phyloP scores from a whole-genome alignment of 1,284 basidiomycete species.

The Acaromyces ingoldii region DNA sequence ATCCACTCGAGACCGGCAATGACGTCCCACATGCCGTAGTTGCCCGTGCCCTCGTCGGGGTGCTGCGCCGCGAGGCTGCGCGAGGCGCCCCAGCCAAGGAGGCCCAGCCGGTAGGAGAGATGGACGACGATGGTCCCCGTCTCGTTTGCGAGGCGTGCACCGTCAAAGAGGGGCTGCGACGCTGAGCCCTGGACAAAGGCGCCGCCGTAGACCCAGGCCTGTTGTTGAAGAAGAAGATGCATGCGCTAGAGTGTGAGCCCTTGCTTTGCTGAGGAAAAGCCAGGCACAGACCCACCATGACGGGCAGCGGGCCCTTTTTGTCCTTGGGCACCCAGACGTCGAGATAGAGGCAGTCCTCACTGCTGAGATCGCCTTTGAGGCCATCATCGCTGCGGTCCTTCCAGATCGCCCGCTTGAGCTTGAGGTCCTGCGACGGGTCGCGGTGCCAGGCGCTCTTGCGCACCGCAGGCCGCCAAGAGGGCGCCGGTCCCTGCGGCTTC shows the following conservation, averaged over 20 bases:
- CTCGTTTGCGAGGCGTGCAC: slow-evolving; percentile 19
- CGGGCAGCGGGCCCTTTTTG: slow-evolving; percentile 53
- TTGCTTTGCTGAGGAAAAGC: slow-evolving; percentile 46
- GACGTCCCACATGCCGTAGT: slow-evolving; percentile 64
- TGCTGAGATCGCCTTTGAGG: slow-evolving; percentile 9
- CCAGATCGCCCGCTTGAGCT: slow-evolving; percentile 20
- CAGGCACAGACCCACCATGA: slow-evolving; percentile 64
- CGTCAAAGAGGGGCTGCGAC: slow-evolving; percentile 19
- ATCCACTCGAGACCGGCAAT: slow-evolving; percentile 59
- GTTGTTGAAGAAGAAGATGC: background rate
- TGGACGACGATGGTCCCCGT: slow-evolving; percentile 54
- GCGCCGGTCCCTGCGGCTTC: slow-evolving; percentile 54
- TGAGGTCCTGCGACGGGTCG: slow-evolving; percentile 26
- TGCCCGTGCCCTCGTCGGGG: slow-evolving; percentile 38
- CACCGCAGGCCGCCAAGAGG: background rate
- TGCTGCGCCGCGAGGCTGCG: slow-evolving; percentile 53
- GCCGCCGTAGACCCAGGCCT: slow-evolving; percentile 57
- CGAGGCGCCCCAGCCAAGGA: slow-evolving; percentile 55
- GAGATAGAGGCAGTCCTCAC: slow-evolving; percentile 9
- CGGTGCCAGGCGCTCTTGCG: slow-evolving; percentile 14
- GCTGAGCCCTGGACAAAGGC: slow-evolving; percentile 32
- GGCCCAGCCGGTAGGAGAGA: slow-evolving; percentile 55
- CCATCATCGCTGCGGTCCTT: slow-evolving; percentile 10
- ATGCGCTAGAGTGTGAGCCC: background rate
- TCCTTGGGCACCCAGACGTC: slow-evolving; percentile 1